These are phyloP conservation scores for Pulveroboletus frians DNA, from an alignment of 768 basidiomycete genomes.

Conservation along the genomic window DNA sequence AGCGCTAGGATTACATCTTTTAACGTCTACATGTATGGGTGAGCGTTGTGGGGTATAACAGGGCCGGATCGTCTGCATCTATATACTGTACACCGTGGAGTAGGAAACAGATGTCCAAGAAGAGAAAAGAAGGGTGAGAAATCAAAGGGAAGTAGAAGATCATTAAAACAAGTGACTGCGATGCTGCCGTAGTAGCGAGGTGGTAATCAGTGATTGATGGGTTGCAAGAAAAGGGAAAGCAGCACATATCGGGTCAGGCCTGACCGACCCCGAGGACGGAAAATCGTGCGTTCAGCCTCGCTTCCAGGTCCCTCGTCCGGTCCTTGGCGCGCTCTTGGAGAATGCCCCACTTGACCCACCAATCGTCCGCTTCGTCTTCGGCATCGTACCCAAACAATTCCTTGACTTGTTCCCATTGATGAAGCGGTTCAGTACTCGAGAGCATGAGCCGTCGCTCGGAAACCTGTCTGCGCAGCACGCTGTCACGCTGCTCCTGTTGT, in stretches of 20 bases:
- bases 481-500: conserved; percentile 42
- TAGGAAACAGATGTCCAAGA: neutral
- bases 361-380: conserved; percentile 54
- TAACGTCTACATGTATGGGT: neutral
- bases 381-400: conserved; percentile 49
- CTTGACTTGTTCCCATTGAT: conserved; percentile 50
- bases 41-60: neutral
- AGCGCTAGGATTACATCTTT: neutral
- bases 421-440: conserved; percentile 15
- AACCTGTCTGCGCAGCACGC: conserved; percentile 33
- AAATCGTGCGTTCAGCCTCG: conserved; percentile 10
- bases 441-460: conserved; percentile 45
- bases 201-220: neutral
- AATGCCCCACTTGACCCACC: conserved; percentile 58
- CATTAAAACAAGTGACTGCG: neutral
- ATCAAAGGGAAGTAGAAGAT: neutral
- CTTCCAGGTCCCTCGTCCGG: conserved; percentile 17
- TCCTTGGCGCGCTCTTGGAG: conserved; percentile 36
- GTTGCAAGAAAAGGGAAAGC: neutral
- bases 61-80: neutral
- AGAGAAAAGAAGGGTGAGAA: neutral
- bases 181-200: neutral
- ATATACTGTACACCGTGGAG: neutral
- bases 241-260: conserved; percentile 1
- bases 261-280: neutral